phyloP scores from a whole-genome alignment of 2,329 filamentous ascomycete genomes.

The Fonsecaea erecta region DNA sequence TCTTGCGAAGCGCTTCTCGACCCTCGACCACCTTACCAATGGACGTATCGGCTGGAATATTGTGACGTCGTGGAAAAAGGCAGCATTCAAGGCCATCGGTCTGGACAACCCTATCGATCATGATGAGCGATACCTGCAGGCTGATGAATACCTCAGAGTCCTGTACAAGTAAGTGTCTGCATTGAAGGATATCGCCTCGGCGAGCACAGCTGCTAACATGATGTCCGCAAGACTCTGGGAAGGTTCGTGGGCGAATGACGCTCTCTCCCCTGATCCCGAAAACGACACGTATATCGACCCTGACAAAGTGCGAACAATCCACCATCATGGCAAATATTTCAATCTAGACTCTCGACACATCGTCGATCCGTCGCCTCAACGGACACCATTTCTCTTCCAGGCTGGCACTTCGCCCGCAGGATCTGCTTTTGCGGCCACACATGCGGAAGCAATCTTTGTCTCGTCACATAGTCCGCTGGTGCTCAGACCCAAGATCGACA shows the following conservation, averaged over 20 bases:
- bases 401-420: conserved; percentile 65
- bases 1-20: conserved; percentile 66
- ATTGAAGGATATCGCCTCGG: background rate
- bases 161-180: conserved; percentile 60
- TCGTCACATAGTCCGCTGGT: conserved; percentile 58
- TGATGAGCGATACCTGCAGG: conserved; percentile 65
- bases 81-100: conserved; percentile 66
- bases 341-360: conserved; percentile 52
- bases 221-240: conserved; percentile 54
- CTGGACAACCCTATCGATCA: conserved; percentile 63
- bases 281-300: conserved; percentile 64
- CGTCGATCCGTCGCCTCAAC: conserved; percentile 61
- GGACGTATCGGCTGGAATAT: conserved; percentile 70
- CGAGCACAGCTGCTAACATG: background rate
- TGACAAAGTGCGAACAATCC: conserved; percentile 63
- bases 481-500: conserved; percentile 57
- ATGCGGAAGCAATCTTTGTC: conserved; percentile 66
- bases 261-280: conserved; percentile 58
- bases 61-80: conserved; percentile 67
- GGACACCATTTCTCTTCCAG: conserved; percentile 63
- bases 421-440: conserved; percentile 60
- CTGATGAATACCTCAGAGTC: conserved; percentile 65
- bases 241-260: conserved; percentile 63
- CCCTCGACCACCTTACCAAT: conserved; percentile 65
- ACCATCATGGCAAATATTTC: conserved; percentile 62